phyloP scores from a whole-genome alignment of 108 stramenopile genomes.

The Parmales sp. region DNA sequence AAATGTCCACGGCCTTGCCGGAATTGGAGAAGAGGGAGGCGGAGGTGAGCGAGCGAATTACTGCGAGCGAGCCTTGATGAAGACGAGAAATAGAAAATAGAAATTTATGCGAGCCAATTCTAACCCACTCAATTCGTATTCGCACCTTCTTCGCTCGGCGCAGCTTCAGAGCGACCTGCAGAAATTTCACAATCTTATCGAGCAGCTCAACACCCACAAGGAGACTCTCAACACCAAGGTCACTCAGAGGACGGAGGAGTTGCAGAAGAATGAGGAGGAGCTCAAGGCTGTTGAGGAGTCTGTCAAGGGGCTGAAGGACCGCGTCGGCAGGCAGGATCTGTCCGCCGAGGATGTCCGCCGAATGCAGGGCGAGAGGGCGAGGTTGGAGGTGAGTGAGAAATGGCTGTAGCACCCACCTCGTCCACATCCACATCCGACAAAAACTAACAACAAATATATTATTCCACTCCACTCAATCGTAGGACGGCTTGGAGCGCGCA shows the following conservation, averaged over 20 bases:
- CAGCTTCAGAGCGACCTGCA: slow-evolving; percentile 62
- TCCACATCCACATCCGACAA: too few relatives aligned
- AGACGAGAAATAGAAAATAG: too few relatives aligned
- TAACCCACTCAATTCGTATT: too few relatives aligned
- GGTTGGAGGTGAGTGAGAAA: background rate
- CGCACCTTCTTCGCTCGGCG: too few relatives aligned
- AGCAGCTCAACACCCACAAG: slow-evolving; percentile 63
- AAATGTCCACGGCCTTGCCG: slow-evolving; percentile 48
- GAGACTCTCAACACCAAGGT: slow-evolving; percentile 50
- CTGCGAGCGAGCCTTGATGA: too few relatives aligned
- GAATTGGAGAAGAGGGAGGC: slow-evolving; percentile 52
- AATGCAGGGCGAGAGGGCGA: slow-evolving; percentile 45
- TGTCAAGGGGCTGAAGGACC: slow-evolving; percentile 38
- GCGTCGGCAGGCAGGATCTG: slow-evolving; percentile 46
- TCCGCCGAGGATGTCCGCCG: slow-evolving; percentile 54
- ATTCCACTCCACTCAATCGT: slow-evolving; percentile 43
- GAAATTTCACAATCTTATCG: slow-evolving; percentile 70
- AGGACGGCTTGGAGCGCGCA: slow-evolving; percentile 50
- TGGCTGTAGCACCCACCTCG: too few relatives aligned
- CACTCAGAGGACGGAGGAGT: slow-evolving; percentile 38
- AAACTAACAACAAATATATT: too few relatives aligned
- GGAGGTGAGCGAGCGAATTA: too few relatives aligned
- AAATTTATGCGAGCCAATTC: too few relatives aligned
- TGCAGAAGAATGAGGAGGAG: slow-evolving; percentile 40
- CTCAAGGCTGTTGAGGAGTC: slow-evolving; percentile 27